Percentiles rank a stretch among this genome's conserved stretches.
phyloP scores from a whole-genome alignment of 768 basidiomycete species.

The Boletus coccyginus region DNA sequence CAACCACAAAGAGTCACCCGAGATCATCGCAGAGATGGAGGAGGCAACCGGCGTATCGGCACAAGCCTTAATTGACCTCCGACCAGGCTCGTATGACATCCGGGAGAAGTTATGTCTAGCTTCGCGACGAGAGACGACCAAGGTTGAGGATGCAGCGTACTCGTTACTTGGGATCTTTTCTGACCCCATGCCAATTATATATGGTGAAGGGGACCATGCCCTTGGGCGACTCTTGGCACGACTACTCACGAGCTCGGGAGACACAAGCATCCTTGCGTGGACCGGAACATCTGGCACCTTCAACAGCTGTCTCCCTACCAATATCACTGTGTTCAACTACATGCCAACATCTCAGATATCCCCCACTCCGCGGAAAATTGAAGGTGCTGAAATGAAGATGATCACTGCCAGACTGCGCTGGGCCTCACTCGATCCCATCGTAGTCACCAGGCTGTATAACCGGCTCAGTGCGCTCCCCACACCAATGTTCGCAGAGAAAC shows the following conservation, averaged over 20 bases:
- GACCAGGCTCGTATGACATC: background rate
- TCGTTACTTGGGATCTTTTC: slow-evolving; percentile 6
- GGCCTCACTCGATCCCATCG: background rate
- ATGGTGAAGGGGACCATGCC: slow-evolving; percentile 1
- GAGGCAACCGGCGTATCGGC: too few species aligned
- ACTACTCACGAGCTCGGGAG: slow-evolving; percentile 1
- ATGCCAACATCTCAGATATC: background rate
- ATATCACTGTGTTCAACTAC: background rate
- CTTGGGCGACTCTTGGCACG: slow-evolving; percentile 3
- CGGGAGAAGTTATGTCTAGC: background rate
- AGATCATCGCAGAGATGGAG: too few species aligned
- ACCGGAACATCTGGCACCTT: background rate
- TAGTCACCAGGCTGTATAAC: background rate
- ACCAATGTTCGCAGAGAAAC: background rate
- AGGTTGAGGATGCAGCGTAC: slow-evolving; percentile 3
- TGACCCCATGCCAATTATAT: background rate
- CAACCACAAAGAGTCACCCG: too few species aligned
- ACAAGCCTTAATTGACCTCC: too few species aligned
- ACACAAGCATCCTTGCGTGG: slow-evolving; percentile 6
- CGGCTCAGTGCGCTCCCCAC: background rate
- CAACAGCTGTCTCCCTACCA: slow-evolving; percentile 4
- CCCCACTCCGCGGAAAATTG: background rate
- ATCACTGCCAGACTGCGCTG: background rate
- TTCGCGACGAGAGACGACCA: background rate
- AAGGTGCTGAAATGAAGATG: background rate